These are phyloP conservation scores for Strobilomyces echinocephalus DNA, from an alignment of 768 basidiomycete genomes.

Conservation along the genomic window DNA sequence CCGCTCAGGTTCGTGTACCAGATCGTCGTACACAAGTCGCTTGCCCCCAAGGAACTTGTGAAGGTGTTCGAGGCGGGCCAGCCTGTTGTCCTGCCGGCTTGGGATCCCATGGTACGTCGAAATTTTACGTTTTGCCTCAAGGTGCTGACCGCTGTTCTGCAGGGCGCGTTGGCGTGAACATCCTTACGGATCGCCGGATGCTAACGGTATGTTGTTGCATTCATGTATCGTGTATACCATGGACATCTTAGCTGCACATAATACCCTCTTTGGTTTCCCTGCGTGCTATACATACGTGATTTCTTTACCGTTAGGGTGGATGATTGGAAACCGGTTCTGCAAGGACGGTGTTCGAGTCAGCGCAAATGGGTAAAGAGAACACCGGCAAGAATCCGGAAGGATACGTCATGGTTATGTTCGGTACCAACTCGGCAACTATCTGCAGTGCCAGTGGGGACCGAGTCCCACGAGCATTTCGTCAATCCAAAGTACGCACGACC, in stretches of 20 bases:
- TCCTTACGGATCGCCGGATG: background rate
- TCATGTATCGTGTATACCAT: background rate
- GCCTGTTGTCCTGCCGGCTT: constrained; percentile 68
- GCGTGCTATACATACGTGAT: background rate
- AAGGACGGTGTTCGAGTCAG: too few species aligned
- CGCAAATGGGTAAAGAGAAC: background rate
- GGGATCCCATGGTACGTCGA: constrained; percentile 53
- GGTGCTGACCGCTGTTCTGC: background rate
- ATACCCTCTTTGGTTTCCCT: background rate
- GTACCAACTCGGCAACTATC: too few species aligned
- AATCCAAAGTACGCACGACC: too few species aligned
- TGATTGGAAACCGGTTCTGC: too few species aligned
- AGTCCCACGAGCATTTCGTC: background rate
- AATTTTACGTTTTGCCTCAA: background rate
- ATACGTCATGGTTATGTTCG: background rate
- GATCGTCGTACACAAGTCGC: constrained; percentile 76
- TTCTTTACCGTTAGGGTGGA: too few species aligned
- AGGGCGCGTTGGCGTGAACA: constrained; percentile 26
- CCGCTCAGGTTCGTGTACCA: constrained; percentile 78
- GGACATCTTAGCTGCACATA: background rate
- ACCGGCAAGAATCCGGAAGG: background rate
- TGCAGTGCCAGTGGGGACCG: background rate
- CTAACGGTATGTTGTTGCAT: background rate
- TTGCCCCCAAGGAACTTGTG: constrained; percentile 78
- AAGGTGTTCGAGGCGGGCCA: constrained; percentile 72